Base-by-base conservation (phyloP, 768 basidiomycete species). In the Exidia glandulosa region DNA sequence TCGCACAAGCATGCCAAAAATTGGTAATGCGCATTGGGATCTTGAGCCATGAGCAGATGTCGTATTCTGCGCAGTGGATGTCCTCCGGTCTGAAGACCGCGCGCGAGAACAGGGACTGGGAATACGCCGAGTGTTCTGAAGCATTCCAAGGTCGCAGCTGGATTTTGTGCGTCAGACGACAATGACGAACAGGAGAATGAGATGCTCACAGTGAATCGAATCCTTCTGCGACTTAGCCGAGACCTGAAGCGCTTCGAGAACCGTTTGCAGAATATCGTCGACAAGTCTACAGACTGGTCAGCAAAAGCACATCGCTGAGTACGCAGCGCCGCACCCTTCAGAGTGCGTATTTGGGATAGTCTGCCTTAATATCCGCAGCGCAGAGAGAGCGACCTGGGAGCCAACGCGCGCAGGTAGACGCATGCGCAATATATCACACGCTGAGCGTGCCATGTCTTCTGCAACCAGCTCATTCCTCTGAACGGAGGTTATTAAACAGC, bases 1-100 rank as follows among this genome's bases (percentile, higher is more conserved):
- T 76, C 81, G 41, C 78, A 74, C 56, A 92, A 68, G 62, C 87
- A 89, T 1, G 77, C 73, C 12, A 92, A 66, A 65, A 90, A 89
- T 5, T 85, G 65, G 69, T 85, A 86, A 58, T 82, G 71, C 47
- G 86, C 80, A 65, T 88, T 85, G 2, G 78, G 73, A 57, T 83
- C 75, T 6, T 72, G 66, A 0, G 85, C 86, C 1, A 71, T 74
- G 32, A 92, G 72, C n/a, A 87, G 72, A 57, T 76, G 73, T 2
- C 83, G 80, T 56, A 91, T 60, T 13, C 33, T 45, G 10, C 56
- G 54, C 10, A 63, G 36, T 9, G 62, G 62, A 16, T 61, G 60
- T 14, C n/a, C 19, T 16, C 29, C 56, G 6, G 37, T 30, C 31
- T 45, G 47, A 19, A 23, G 19, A 62, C 63, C 54, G 12, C 32